Conservation (phyloP, 176 grass and related monocot species). For the Elymus sibiricus region DNA sequence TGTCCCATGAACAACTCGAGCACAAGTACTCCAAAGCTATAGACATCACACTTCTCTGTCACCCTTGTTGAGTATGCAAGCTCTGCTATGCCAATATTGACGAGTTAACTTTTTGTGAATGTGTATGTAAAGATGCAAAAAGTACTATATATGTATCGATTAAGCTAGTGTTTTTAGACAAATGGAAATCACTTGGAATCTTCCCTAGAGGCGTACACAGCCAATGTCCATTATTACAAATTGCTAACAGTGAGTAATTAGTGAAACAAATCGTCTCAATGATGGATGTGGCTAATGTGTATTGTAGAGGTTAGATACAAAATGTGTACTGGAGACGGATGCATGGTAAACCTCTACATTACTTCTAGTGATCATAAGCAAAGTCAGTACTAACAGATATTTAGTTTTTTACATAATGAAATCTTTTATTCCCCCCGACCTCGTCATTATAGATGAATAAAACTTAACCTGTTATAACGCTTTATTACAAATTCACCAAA, state of each 20-base stretch:
- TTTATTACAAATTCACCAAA: neutral
- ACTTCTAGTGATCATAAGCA: neutral
- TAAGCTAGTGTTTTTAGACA: neutral
- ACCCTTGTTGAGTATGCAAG: slow-evolving; percentile 6
- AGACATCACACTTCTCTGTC: slow-evolving; percentile 4
- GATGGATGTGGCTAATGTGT: neutral
- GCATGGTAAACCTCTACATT: neutral
- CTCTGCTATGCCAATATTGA: neutral
- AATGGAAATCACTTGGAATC: neutral
- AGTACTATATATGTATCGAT: neutral
- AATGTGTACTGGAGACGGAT: neutral
- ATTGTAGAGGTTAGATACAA: neutral
- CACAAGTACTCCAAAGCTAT: neutral
- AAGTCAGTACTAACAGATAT: neutral
- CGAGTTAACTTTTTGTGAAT: neutral
- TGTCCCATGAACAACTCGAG: slow-evolving; percentile 1
- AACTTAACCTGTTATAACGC: neutral
- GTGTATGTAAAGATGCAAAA: neutral
- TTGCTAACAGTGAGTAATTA: neutral
- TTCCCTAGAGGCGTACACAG: neutral
- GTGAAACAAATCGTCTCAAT: neutral
- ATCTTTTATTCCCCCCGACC: neutral
- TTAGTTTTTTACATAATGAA: neutral
- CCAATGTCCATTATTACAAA: neutral
- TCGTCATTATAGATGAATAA: neutral